Conservation (phyloP, 352 stramenopile genomes). For the Globisporangium irregulare region DNA sequence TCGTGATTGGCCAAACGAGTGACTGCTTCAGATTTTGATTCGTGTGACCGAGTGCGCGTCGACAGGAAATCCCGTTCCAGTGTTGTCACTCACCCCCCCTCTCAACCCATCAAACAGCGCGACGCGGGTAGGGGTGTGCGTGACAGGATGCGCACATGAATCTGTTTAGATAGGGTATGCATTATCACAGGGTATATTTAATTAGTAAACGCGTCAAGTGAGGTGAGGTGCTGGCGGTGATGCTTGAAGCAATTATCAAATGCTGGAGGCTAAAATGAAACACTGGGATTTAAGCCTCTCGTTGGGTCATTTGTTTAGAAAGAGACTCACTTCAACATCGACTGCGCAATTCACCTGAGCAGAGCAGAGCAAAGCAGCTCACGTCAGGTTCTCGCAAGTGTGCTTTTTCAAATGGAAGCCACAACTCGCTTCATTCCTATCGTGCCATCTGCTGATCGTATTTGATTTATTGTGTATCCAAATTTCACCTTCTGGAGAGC, state of each 20-base stretch:
- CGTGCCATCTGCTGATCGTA: not conserved
- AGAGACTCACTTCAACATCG: not conserved
- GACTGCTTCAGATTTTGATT: slow-evolving; percentile 17
- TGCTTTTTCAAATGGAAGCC: not conserved
- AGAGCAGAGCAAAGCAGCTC: not conserved
- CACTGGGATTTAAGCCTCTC: not conserved
- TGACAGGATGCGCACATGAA: not conserved
- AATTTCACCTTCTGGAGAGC: not conserved
- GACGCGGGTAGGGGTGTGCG: not conserved
- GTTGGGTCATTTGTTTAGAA: not conserved
- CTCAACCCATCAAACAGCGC: slow-evolving; percentile 11
- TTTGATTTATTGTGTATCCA: not conserved
- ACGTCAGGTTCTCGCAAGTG: not conserved
- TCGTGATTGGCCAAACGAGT: slow-evolving; percentile 12
- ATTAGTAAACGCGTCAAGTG: not conserved
- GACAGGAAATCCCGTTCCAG: slow-evolving; percentile 7
- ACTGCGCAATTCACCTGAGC: not conserved
- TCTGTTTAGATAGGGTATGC: not conserved
- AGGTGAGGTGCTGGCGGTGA: not conserved
- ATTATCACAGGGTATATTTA: not conserved
- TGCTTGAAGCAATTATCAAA: slow-evolving; percentile 12
- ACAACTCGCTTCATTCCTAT: too few species aligned
- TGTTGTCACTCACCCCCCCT: slow-evolving; percentile 7
- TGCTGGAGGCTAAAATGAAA: slow-evolving; percentile 2
- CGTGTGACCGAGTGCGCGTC: slow-evolving; percentile 15